Evolutionary conservation across 371 early-diverging fungal genomes (phyloP), one percentile per base, ranked within the genome.

Genomic region (Mucor piriformis): DNA sequence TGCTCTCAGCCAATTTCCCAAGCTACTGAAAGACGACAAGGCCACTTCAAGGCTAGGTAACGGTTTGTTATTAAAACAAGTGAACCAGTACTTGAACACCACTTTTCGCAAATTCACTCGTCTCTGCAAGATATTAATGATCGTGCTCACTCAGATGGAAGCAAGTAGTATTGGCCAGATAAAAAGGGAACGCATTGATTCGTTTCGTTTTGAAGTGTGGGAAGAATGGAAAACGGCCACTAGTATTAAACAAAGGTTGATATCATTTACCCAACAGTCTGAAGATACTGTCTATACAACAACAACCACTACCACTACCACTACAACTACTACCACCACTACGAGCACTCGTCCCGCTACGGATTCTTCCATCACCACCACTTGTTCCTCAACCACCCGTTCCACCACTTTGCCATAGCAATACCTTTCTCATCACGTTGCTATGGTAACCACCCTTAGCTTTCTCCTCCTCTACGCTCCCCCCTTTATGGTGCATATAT

Each of bases 21-120:
- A 54, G 40, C 34, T 53, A 38, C 8, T 48, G 20, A 12, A 53
- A 27, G 52, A 57, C 10, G 50, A 67, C 12, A 67, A 69, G 33
- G 64, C 55, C 3, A 55, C 61, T 4, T 34, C 52, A n/a, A 59
- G 62, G 3, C 27, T 18, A 27, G 35, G 37, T 18, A 58, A 66
- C 7, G 61, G 57, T 15, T 38, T 47, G 7, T 59, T 66, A 23
- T 50, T 76, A 3, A 61, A 59, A 7, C 70, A 72, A 37, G 76
- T 71, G 2, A 69, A 73, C 32, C 55, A 64, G 18, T 78, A 78
- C 48, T 59, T 78, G 8, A 66, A 68, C n/a, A 49, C 63, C 6
- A 75, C 75, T 2, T 78, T 73, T 56, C 63, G 61, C 42, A 74
- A 72, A 56, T 73, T 78, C 24, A 64, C 75, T 49, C 52, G 74